Percentiles rank a stretch among this genome's conserved stretches.
These are phyloP conservation scores for Cavenderia fasciculata DNA, from an alignment of 78 protist genomes.

Conservation along the genomic window DNA sequence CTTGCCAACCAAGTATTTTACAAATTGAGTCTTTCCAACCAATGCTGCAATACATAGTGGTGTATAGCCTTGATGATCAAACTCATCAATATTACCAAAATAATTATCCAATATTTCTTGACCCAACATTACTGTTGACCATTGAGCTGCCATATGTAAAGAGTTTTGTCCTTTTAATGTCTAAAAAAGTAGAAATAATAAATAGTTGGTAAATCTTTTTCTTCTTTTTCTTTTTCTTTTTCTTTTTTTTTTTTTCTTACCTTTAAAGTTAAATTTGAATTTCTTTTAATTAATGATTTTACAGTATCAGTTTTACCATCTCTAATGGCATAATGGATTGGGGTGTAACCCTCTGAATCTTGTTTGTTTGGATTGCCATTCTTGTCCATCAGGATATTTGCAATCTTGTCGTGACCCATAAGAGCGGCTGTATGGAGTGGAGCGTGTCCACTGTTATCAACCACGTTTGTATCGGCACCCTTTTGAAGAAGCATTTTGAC, in stretches of 20 bases:
- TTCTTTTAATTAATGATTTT: constrained; percentile 21
- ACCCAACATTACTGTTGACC: constrained; percentile 57
- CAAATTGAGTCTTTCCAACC: constrained; percentile 57
- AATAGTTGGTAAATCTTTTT: neutral
- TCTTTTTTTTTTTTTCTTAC: neutral
- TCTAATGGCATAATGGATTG: constrained; percentile 74
- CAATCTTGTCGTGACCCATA: constrained; percentile 69
- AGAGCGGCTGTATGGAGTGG: constrained; percentile 75
- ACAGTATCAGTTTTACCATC: constrained; percentile 68
- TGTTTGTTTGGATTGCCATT: constrained; percentile 47
- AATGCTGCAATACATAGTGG: constrained; percentile 61
- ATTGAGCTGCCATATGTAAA: constrained; percentile 48
- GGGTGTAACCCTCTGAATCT: constrained; percentile 37
- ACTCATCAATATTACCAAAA: constrained; percentile 10
- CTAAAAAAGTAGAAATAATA: neutral
- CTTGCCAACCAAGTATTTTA: constrained; percentile 60
- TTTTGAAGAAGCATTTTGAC: constrained; percentile 3
- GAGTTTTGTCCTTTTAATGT: constrained; percentile 27
- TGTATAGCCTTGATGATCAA: constrained; percentile 34
- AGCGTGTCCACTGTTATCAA: constrained; percentile 62
- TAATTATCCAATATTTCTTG: constrained; percentile 37
- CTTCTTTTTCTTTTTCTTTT: neutral
- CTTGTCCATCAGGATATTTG: neutral
- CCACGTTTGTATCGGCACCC: constrained; percentile 29
- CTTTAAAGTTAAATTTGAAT: constrained; percentile 5